phyloP scores from a whole-genome alignment of 208 protist genomes.

The Borovskyia barvae region DNA sequence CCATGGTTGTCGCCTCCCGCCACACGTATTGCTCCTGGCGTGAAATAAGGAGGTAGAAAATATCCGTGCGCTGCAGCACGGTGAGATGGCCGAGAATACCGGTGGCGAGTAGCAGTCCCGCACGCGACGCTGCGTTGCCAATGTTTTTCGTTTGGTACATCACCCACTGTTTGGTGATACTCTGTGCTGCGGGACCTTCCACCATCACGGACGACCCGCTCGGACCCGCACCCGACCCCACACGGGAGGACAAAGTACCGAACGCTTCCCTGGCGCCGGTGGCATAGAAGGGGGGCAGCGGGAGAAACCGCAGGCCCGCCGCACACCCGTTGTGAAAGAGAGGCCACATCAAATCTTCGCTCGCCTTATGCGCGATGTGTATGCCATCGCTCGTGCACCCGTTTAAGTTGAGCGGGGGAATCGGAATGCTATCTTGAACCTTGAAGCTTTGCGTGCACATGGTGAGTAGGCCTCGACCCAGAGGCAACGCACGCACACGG shows the following conservation, averaged over 20 bases:
- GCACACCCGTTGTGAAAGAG: slow-evolving; percentile 86
- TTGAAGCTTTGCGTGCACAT: slow-evolving; percentile 82
- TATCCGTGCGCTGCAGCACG: slow-evolving; percentile 82
- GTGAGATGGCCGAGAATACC: slow-evolving; percentile 76
- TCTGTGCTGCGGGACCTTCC: slow-evolving; percentile 12
- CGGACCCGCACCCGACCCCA: background rate
- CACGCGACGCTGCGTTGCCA: slow-evolving; percentile 46
- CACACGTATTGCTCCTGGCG: slow-evolving; percentile 58
- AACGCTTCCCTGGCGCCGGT: background rate
- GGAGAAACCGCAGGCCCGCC: slow-evolving; percentile 75
- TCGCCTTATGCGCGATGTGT: slow-evolving; percentile 47
- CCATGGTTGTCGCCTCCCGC: slow-evolving; percentile 73
- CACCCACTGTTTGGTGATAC: slow-evolving; percentile 79
- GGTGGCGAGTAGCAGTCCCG: slow-evolving; percentile 73
- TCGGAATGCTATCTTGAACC: slow-evolving; percentile 76
- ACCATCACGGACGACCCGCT: background rate
- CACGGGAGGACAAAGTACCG: no score
- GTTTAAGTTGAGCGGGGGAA: slow-evolving; percentile 62
- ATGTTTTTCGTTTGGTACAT: slow-evolving; percentile 85
- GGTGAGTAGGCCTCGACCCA: slow-evolving; percentile 82
- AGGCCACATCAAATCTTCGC: slow-evolving; percentile 71
- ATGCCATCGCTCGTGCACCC: slow-evolving; percentile 73
- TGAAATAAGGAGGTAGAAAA: slow-evolving; percentile 79
- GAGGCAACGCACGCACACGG: slow-evolving; percentile 50
- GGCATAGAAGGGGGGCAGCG: slow-evolving; percentile 29